Evolutionary conservation across 352 stramenopile genomes (phyloP).

Genomic region (Pythium utonaiense): DNA sequence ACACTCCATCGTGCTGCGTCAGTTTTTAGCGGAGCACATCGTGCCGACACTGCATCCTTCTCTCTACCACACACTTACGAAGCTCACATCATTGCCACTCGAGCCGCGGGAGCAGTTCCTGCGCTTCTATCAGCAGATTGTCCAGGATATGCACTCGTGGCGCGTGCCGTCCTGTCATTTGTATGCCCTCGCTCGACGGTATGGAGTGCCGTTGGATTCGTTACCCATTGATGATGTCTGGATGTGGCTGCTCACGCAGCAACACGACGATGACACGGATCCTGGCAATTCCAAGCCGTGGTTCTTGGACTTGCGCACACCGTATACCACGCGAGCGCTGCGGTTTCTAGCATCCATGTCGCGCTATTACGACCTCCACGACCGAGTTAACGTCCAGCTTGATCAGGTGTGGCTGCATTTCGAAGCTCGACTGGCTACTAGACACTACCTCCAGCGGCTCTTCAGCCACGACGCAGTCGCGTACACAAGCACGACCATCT

Average conservation of each 20-base stretch:
- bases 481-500: constrained; percentile 23
- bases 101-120: constrained; percentile 9
- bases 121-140: constrained; percentile 22
- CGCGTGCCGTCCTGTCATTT: constrained; percentile 23
- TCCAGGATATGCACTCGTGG: constrained; percentile 34
- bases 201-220: constrained; percentile 27
- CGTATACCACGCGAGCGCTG: constrained; percentile 31
- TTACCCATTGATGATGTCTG: constrained; percentile 31
- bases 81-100: neutral
- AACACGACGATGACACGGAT: neutral
- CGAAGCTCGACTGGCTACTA: constrained; percentile 31
- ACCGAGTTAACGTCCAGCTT: constrained; percentile 26
- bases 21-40: constrained; percentile 2
- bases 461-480: constrained; percentile 29
- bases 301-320: constrained; percentile 33
- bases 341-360: constrained; percentile 30
- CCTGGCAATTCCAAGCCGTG: neutral
- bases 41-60: constrained; percentile 9
- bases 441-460: constrained; percentile 37
- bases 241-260: constrained; percentile 20
- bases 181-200: constrained; percentile 26
- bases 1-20: neutral
- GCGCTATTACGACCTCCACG: constrained; percentile 27
- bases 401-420: constrained; percentile 25
- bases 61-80: neutral